Base-by-base conservation (phyloP, 1,139 yeast species). In the Saccharomyces hybrid region DNA sequence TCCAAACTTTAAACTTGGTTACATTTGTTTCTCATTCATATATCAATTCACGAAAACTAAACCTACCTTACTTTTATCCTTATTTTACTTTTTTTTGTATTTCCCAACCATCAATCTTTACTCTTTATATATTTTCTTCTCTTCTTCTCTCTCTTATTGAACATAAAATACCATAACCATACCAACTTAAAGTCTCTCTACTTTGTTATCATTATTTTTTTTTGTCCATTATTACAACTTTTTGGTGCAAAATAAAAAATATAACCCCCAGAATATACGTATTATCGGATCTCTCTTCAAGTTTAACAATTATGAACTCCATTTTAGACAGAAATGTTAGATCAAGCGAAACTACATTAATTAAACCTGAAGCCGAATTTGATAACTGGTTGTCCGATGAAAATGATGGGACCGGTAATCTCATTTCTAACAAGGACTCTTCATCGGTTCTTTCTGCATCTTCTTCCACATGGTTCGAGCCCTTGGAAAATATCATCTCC, bases 381-480 rank as follows among this genome's bases (percentile, higher is more conserved):
- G 31, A 28, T 14, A 46, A 46, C 14, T 28, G 48, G 48, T 14
- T 46, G 48, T 26, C 48, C 31, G 48, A 26, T 9, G 48, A 28
- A 26, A 28, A 28, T 46, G 48, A 28, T 9, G 48, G 44, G 11
- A 16, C 44, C 27, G 48, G 50, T 32, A 26, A 31, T 26, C 16
- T 32, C 26, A 24, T 12, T 11, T 16, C 26, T 16, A 31, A 48
- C 42, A 19, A 28, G 5, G 34, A 34, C 31, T 42, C 52, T 6
- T 19, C 52, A 2, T 50, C 52, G 9, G 31, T 49, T 9, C 26
- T 38, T 38, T 48, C 55, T 14, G 34, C 48, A 12, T 57, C 60
- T 19, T 55, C 60, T 7, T 60, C 62, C 38, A 48, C 62, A n/a
- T 64, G 67, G 67, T 63, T 64, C 42, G 67, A 63, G 38, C 66